Percentiles rank a stretch among this genome's conserved stretches.
Evolutionary conservation across 148 eudicot species (phyloP).

Genomic region (Pharnaceum exiguum): DNA sequence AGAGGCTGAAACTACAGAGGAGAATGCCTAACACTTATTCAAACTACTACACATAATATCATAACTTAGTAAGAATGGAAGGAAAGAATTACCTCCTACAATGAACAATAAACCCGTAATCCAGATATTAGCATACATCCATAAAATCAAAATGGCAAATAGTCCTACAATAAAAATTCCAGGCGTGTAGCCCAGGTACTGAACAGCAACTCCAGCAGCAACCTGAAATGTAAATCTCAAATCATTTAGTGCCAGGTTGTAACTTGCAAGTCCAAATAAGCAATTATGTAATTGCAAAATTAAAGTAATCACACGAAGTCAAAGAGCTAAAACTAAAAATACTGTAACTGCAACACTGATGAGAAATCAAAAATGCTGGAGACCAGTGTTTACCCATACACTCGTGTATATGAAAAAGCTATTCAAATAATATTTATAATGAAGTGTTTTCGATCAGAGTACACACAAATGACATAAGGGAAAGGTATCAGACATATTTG

Average conservation of each 20-base stretch:
- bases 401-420: no score
- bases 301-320: no score
- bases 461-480: no score
- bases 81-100: constrained; percentile 72
- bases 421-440: no score
- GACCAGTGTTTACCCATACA: no score
- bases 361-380: no score
- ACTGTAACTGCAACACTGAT: no score
- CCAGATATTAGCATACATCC: constrained; percentile 99
- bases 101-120: constrained; percentile 83
- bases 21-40: background rate
- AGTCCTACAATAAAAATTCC: constrained; percentile 93
- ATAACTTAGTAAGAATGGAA: constrained; percentile 13
- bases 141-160: constrained; percentile 77
- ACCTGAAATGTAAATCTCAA: constrained; percentile 52
- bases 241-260: background rate
- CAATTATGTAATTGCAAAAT: no score
- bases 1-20: no score
- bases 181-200: constrained; percentile 92
- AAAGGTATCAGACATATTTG: no score
- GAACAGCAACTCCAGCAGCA: constrained; percentile 85
- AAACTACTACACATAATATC: background rate
- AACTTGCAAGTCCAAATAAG: background rate
- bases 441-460: no score
- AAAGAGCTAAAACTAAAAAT: background rate